Conservation (phyloP, 2,329 filamentous ascomycete genomes). For the Nigrograna mackinnonii region DNA sequence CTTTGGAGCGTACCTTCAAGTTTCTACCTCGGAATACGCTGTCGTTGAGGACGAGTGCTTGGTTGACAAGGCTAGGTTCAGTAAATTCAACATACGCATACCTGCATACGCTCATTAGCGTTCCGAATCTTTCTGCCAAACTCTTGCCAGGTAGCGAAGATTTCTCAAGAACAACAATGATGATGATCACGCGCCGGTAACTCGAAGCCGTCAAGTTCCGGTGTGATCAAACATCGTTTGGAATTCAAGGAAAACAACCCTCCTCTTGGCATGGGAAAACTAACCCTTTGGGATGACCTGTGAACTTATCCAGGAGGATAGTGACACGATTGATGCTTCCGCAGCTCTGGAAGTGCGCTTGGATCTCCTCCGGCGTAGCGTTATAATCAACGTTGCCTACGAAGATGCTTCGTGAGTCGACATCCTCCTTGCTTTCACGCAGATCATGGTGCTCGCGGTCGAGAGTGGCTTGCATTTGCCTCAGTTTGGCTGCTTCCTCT, state of each 20-base stretch:
- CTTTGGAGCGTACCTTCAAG: constrained; percentile 72
- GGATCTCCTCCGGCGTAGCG: constrained; percentile 95
- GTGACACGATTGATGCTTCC: constrained; percentile 98
- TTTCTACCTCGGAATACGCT: constrained; percentile 93
- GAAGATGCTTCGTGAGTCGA: constrained; percentile 94
- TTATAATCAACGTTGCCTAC: constrained; percentile 99
- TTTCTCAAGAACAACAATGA: no score
- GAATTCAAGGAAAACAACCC: constrained; percentile 33
- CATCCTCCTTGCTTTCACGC: constrained; percentile 91
- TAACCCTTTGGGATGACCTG: constrained; percentile 98
- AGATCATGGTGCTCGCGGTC: constrained; percentile 84
- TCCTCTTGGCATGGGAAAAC: constrained; percentile 48
- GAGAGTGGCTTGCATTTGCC: constrained; percentile 62
- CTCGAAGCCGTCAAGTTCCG: no score
- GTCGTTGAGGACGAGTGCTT: constrained; percentile 94
- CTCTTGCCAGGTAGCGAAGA: constrained; percentile 62
- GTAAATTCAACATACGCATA: constrained; percentile 99
- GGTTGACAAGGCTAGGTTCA: constrained; percentile 88
- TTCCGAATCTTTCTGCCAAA: constrained; percentile 57
- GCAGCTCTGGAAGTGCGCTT: constrained; percentile 96
- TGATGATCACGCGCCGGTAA: no score
- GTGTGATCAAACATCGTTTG: no score
- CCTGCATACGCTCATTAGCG: constrained; percentile 61
- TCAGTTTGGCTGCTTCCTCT: constrained; percentile 61
- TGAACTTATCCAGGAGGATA: constrained; percentile 97